A percentile compares a stretch with the other conserved stretches of the same genome.
These are phyloP conservation scores for Aspergillus cavernicola DNA, from an alignment of 495 filamentous ascomycete species.

Conservation along the genomic window DNA sequence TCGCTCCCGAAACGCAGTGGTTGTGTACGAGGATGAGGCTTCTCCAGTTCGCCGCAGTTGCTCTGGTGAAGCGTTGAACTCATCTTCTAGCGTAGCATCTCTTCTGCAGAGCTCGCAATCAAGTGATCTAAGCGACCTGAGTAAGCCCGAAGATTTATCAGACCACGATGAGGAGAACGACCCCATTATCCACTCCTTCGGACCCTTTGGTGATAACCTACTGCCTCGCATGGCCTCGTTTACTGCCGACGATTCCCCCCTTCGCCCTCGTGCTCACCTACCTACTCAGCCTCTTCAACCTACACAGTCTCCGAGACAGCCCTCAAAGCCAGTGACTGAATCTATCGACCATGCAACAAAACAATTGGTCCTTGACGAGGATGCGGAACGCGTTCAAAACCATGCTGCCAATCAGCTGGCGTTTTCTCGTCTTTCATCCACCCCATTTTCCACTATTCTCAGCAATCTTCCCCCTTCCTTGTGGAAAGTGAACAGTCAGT, in stretches of 20 bases:
- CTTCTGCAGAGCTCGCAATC: conserved; percentile 42
- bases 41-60: conserved; percentile 37
- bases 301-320: conserved; percentile 36
- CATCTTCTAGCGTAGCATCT: conserved; percentile 23
- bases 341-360: conserved; percentile 27
- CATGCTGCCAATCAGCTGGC: conserved; percentile 93
- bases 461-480: conserved; percentile 73
- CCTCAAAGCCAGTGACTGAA: conserved; percentile 18
- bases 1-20: conserved; percentile 45
- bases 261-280: conserved; percentile 32
- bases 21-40: conserved; percentile 60
- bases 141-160: conserved; percentile 58
- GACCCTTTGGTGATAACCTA: conserved; percentile 79
- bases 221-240: conserved; percentile 75
- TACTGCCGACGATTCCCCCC: conserved; percentile 54
- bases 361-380: conserved; percentile 32
- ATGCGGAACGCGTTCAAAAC: conserved; percentile 50
- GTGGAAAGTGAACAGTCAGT: conserved; percentile 41
- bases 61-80: conserved; percentile 22
- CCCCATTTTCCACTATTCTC: conserved; percentile 82
- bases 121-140: conserved; percentile 59
- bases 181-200: conserved; percentile 84
- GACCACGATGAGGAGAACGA: conserved; percentile 92
- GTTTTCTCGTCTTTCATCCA: conserved; percentile 92
- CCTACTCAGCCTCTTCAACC: conserved; percentile 35